These are phyloP conservation scores for Paracoccidioides lutzii DNA, from an alignment of 2,329 filamentous ascomycete species.

Conservation along the genomic window DNA sequence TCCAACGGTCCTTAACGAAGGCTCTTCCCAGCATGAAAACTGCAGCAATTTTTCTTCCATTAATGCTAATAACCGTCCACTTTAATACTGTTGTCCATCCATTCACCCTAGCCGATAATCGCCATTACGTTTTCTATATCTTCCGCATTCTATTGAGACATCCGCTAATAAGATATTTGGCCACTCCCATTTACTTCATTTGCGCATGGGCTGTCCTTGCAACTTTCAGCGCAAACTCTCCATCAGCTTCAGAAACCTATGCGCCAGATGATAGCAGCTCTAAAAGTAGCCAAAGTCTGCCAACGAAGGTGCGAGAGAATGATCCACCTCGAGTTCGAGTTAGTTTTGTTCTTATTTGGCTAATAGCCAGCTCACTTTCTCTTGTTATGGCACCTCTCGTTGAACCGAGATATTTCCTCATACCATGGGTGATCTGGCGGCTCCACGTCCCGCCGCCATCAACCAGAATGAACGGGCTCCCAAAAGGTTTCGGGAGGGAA, in stretches of 20 bases:
- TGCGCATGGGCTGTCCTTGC: constrained; percentile 58
- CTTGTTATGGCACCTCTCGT: constrained; percentile 83
- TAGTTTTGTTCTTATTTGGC: constrained; percentile 47
- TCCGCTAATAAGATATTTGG: constrained; percentile 50
- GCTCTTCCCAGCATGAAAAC: constrained; percentile 20
- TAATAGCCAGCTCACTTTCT: constrained; percentile 61
- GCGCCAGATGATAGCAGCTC: neutral
- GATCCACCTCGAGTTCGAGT: constrained; percentile 20
- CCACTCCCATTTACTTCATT: constrained; percentile 56
- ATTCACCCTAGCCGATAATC: constrained; percentile 89
- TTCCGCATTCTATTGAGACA: constrained; percentile 73
- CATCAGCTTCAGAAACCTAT: neutral
- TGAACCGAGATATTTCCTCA: constrained; percentile 89
- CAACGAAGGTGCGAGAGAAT: constrained; percentile 6
- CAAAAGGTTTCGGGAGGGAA: neutral
- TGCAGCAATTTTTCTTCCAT: constrained; percentile 22
- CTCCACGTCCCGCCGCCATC: constrained; percentile 51
- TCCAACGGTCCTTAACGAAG: constrained; percentile 17
- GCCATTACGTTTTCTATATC: constrained; percentile 94
- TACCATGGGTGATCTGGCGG: constrained; percentile 89
- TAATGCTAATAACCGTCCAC: constrained; percentile 45
- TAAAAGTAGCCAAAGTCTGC: neutral
- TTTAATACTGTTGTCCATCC: constrained; percentile 92
- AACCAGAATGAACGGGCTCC: neutral
- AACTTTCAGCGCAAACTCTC: constrained; percentile 37